Evolutionary conservation across 139 green algal genomes (phyloP).

Genomic region (Mesotaenium endlicherianum): DNA sequence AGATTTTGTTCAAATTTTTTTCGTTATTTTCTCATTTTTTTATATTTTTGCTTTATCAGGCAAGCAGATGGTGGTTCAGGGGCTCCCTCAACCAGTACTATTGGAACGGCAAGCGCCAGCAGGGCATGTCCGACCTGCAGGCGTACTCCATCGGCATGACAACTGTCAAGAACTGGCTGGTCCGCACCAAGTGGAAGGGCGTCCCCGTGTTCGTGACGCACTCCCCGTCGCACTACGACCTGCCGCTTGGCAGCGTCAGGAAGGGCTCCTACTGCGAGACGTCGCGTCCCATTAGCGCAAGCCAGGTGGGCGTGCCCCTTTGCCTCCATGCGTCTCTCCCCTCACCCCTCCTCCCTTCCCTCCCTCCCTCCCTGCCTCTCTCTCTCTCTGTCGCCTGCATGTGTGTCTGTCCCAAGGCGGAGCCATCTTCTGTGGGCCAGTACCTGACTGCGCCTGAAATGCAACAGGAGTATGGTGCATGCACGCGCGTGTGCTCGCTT

Average conservation of each 20-base stretch:
- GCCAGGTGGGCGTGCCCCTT: too few species aligned
- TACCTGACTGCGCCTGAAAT: too few species aligned
- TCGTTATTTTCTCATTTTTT: too few species aligned
- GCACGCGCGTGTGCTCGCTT: background rate
- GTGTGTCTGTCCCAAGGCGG: background rate
- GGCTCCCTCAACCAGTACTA: slow-evolving; percentile 4
- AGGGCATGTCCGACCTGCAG: background rate
- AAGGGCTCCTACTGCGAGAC: slow-evolving; percentile 8
- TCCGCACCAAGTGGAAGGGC: background rate
- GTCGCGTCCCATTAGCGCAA: background rate
- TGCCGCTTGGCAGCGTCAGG: background rate
- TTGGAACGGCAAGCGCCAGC: background rate
- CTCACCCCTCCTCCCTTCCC: background rate
- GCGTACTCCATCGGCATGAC: background rate
- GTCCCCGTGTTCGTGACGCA: background rate
- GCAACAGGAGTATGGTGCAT: too few species aligned
- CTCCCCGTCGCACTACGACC: slow-evolving; percentile 11
- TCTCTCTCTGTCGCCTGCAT: background rate
- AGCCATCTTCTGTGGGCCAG: background rate
- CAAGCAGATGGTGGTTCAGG: slow-evolving; percentile 1
- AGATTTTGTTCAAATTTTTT: too few species aligned
- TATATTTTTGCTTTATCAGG: too few species aligned
- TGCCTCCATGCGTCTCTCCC: background rate
- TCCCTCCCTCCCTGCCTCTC: background rate
- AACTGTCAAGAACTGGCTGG: background rate